These are phyloP conservation scores for Isatis tinctoria DNA, from an alignment of 345 rosid species.

Conservation along the genomic window DNA sequence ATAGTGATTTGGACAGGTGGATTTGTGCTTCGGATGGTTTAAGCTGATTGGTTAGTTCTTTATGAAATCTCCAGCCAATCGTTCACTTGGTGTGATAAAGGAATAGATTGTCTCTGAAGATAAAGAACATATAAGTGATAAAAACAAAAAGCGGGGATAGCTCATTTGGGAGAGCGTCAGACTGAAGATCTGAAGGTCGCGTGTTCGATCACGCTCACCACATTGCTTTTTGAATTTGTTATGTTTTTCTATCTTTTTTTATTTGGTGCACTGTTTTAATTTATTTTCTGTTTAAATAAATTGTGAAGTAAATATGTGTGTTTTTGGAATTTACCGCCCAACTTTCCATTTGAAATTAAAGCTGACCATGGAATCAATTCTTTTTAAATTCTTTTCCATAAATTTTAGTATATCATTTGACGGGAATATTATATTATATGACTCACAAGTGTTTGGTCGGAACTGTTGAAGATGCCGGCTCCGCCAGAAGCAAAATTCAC, in stretches of 20 bases:
- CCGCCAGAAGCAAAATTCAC: conserved; percentile 69
- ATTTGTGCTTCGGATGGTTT: conserved; percentile 34
- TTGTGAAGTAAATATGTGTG: too few species aligned
- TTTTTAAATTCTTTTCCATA: not conserved
- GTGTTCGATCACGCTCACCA: conserved; percentile 75
- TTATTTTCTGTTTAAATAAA: too few species aligned
- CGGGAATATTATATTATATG: not conserved
- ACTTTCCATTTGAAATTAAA: not conserved
- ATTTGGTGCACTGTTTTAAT: too few species aligned
- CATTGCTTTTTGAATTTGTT: too few species aligned
- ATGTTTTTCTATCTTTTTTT: too few species aligned
- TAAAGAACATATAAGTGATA: too few species aligned
- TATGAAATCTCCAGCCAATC: conserved; percentile 34
- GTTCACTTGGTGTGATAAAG: conserved; percentile 50
- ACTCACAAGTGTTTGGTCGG: conserved; percentile 47
- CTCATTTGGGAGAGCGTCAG: conserved; percentile 98
- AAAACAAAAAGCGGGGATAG: conserved; percentile 61
- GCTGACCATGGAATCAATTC: not conserved
- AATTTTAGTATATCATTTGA: not conserved
- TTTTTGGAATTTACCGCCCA: not conserved
- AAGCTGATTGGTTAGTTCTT: conserved; percentile 26
- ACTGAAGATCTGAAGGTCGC: conserved; percentile 72
- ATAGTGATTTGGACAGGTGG: conserved; percentile 50
- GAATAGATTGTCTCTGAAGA: conserved; percentile 41
- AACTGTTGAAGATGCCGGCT: conserved; percentile 57